Evolutionary conservation across 257 asterid genomes (phyloP).

Genomic region (Fraxinus anomala): DNA sequence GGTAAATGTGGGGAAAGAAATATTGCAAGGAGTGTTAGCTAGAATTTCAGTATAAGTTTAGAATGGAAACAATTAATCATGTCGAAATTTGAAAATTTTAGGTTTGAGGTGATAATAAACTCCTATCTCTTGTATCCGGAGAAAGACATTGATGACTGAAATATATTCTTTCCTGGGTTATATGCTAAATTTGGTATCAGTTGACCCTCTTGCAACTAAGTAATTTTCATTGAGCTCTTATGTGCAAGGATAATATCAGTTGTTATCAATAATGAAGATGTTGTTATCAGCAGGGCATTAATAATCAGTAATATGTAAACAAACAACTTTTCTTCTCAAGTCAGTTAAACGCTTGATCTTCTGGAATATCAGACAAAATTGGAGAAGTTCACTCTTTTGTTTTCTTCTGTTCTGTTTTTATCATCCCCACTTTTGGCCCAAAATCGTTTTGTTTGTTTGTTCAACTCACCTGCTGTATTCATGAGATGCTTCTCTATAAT

Average conservation of each 20-base stretch:
- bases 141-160: not conserved
- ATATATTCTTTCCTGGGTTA: not conserved
- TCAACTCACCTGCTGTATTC: slow-evolving; percentile 31
- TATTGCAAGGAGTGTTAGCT: not conserved
- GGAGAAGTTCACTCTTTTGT: slow-evolving; percentile 2
- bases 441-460: not conserved
- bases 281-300: not conserved
- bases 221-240: not conserved
- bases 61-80: not conserved
- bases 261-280: not conserved
- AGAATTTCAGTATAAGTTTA: not conserved
- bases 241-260: not conserved
- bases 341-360: not conserved
- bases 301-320: not conserved
- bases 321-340: slow-evolving; percentile 3
- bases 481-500: slow-evolving; percentile 22
- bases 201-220: not conserved
- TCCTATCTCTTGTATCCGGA: not conserved
- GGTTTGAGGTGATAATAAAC: not conserved
- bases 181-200: not conserved
- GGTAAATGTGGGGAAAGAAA: not conserved
- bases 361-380: slow-evolving; percentile 3
- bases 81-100: not conserved
- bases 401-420: slow-evolving; percentile 11
- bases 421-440: slow-evolving; percentile 6